Percentiles rank a stretch among this genome's conserved stretches.
These are phyloP conservation scores for Chenopodium quinoa DNA, from an alignment of 148 eudicot genomes.

Conservation along the genomic window DNA sequence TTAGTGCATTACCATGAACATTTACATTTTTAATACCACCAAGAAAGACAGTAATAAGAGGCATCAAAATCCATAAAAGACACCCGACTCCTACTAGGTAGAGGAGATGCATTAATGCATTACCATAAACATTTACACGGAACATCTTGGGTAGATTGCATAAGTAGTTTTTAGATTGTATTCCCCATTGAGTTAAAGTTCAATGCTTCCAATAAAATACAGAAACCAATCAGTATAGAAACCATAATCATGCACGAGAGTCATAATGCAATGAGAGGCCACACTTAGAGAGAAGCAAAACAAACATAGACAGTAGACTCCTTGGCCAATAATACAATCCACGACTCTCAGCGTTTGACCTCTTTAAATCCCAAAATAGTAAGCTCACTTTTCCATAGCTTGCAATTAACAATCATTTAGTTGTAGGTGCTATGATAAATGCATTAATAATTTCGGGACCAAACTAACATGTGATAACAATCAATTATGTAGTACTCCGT, in stretches of 20 bases:
- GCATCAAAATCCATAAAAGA: neutral
- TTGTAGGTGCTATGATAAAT: neutral
- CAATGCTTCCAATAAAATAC: neutral
- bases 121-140: neutral
- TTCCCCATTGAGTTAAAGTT: neutral
- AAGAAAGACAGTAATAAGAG: no score
- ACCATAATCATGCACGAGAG: no score
- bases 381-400: neutral
- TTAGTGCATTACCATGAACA: neutral
- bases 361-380: neutral
- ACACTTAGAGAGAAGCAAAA: conserved; percentile 5
- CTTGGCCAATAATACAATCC: neutral
- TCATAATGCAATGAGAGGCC: neutral
- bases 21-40: neutral
- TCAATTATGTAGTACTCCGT: no score
- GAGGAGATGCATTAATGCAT: neutral
- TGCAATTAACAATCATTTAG: neutral
- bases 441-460: neutral
- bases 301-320: neutral
- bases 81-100: neutral
- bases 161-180: neutral
- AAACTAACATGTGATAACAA: neutral
- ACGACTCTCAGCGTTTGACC: neutral
- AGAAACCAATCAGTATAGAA: neutral
- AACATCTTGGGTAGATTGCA: neutral